Percentiles rank a stretch among this genome's conserved stretches.
These are phyloP conservation scores for Sugiyamaella floridensis DNA, from an alignment of 805 yeast species.

Conservation along the genomic window DNA sequence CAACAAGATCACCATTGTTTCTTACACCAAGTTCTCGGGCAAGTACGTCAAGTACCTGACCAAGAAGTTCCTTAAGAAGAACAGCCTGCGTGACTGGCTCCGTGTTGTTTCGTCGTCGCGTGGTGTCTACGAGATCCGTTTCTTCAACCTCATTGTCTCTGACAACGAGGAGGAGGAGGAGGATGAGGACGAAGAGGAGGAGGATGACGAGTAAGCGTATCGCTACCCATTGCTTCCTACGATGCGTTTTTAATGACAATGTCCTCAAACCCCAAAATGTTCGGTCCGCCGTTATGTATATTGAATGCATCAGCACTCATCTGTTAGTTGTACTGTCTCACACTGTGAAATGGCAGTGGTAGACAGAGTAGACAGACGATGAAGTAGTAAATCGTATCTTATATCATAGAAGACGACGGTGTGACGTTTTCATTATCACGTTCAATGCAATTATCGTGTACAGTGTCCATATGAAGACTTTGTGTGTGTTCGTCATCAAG, in stretches of 20 bases:
- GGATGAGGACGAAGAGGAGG: constrained; percentile 19
- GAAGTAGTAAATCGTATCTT: no score
- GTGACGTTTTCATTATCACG: no score
- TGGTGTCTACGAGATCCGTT: constrained; percentile 94
- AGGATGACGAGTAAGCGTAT: neutral
- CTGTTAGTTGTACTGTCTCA: neutral
- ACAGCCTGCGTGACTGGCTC: constrained; percentile 99
- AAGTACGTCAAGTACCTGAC: constrained; percentile 99
- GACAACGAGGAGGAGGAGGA: constrained; percentile 94
- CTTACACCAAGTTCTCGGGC: constrained; percentile 97
- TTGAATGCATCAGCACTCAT: neutral
- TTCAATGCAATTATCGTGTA: neutral
- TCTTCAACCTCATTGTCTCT: constrained; percentile 97
- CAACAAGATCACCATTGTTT: constrained; percentile 80
- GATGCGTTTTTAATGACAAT: neutral
- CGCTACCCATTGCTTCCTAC: neutral
- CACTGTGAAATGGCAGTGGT: no score
- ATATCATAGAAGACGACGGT: no score
- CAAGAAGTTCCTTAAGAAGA: constrained; percentile 99
- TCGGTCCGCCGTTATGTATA: neutral
- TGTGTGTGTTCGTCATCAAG: no score
- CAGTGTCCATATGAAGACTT: neutral
- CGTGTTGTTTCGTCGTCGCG: constrained; percentile 95
- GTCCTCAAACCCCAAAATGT: neutral
- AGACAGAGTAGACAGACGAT: neutral